Evolutionary conservation across 2,329 filamentous ascomycete genomes (phyloP).

Genomic region (Pseudocercospora crystallina): DNA sequence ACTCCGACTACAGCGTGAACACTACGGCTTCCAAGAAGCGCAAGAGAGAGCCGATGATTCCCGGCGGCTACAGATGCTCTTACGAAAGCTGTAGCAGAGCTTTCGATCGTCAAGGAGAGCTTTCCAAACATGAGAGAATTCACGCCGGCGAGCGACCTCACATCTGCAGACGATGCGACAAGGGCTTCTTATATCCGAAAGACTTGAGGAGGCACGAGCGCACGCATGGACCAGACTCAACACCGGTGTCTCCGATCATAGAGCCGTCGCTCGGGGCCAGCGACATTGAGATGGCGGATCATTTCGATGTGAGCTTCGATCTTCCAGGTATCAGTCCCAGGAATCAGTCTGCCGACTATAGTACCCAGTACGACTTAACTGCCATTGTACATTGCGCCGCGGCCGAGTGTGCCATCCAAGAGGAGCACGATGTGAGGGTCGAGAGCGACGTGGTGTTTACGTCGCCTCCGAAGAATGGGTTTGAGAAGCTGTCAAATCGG

Average conservation of each 20-base stretch:
- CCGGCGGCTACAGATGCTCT: slow-evolving; percentile 9
- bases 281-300: no score
- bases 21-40: slow-evolving; percentile 14
- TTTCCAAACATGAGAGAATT: slow-evolving; percentile 13
- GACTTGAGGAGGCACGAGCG: slow-evolving; percentile 12
- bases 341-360: no score
- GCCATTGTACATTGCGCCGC: no score
- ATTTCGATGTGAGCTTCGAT: no score
- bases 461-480: no score
- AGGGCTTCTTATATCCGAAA: slow-evolving; percentile 15
- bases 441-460: no score
- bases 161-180: slow-evolving; percentile 8
- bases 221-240: slow-evolving; percentile 8
- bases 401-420: no score
- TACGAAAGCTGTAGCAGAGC: slow-evolving; percentile 5
- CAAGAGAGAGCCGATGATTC: slow-evolving; percentile 11
- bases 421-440: no score
- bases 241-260: slow-evolving; percentile 8
- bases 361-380: no score
- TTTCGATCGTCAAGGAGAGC: slow-evolving; percentile 15
- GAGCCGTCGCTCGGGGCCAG: slow-evolving; percentile 2
- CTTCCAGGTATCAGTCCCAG: no score
- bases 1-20: slow-evolving; percentile 14
- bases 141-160: slow-evolving; percentile 11
- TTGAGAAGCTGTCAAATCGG: no score